Percentiles rank a stretch among this genome's conserved stretches.
phyloP scores from a whole-genome alignment of 257 asterid genomes.

The Fraxinus quadrangulata region DNA sequence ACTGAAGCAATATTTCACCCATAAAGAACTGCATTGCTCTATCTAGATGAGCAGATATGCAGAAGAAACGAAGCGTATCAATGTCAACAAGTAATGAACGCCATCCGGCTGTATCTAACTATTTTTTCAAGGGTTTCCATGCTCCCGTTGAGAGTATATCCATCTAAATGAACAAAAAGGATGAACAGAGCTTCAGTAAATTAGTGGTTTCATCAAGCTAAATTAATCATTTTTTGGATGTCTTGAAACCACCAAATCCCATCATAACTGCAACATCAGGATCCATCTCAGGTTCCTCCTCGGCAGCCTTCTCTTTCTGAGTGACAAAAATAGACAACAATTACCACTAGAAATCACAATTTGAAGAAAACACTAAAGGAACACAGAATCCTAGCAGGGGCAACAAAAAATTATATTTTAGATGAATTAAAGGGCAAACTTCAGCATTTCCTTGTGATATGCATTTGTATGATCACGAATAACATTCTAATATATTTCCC shows the following conservation, averaged over 20 bases:
- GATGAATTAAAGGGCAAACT: background rate
- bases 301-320: constrained; percentile 82
- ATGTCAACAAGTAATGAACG: background rate
- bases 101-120: background rate
- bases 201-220: background rate
- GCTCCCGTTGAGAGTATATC: background rate
- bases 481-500: background rate
- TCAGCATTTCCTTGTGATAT: background rate
- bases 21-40: background rate
- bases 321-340: constrained; percentile 13
- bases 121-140: background rate
- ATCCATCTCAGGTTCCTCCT: constrained; percentile 89
- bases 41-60: background rate
- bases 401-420: background rate
- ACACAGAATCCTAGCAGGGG: background rate
- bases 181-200: background rate
- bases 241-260: constrained; percentile 95
- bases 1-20: background rate
- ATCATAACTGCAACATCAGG: constrained; percentile 92
- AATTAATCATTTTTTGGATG: constrained; percentile 69
- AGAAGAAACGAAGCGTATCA: background rate
- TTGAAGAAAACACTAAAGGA: background rate
- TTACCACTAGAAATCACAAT: constrained; percentile 16
- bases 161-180: background rate
- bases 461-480: background rate